A percentile compares a stretch with the other conserved stretches of the same genome.
Evolutionary conservation across 305 asterid genomes (phyloP).

Genomic region (Fraxinus latifolia): DNA sequence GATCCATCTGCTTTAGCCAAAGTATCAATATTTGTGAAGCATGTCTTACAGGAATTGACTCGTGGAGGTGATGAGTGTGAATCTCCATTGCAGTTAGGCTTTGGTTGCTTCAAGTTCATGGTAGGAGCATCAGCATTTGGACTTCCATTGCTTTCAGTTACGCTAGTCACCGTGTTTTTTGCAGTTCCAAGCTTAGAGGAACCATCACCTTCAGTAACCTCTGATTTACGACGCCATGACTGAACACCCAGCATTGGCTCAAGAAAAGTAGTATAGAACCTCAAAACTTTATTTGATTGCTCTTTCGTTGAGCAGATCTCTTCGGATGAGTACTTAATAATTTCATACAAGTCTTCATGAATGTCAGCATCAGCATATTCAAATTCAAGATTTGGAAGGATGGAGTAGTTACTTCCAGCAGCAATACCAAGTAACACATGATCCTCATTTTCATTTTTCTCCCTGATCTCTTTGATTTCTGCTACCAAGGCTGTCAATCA

Average conservation of each 20-base stretch:
- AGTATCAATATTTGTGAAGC: constrained; percentile 41
- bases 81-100: constrained; percentile 56
- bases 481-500: constrained; percentile 65
- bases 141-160: constrained; percentile 63
- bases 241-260: constrained; percentile 83
- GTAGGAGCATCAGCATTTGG: constrained; percentile 47
- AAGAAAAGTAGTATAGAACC: constrained; percentile 82
- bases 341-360: constrained; percentile 81
- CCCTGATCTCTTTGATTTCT: constrained; percentile 89
- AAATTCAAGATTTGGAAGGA: constrained; percentile 68
- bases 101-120: constrained; percentile 51
- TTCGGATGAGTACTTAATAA: constrained; percentile 82
- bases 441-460: constrained; percentile 77
- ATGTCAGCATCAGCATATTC: constrained; percentile 72
- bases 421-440: constrained; percentile 70
- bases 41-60: constrained; percentile 38
- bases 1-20: constrained; percentile 46
- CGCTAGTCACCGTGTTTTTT: constrained; percentile 35
- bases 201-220: constrained; percentile 48
- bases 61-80: constrained; percentile 49
- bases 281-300: constrained; percentile 68
- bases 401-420: constrained; percentile 75
- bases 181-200: constrained; percentile 39
- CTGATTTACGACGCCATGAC: constrained; percentile 46
- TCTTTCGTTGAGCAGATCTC: constrained; percentile 94